A percentile compares a stretch with the other conserved stretches of the same genome.
phyloP scores from a whole-genome alignment of 2,329 filamentous ascomycete species.

The Botryotinia calthae region DNA sequence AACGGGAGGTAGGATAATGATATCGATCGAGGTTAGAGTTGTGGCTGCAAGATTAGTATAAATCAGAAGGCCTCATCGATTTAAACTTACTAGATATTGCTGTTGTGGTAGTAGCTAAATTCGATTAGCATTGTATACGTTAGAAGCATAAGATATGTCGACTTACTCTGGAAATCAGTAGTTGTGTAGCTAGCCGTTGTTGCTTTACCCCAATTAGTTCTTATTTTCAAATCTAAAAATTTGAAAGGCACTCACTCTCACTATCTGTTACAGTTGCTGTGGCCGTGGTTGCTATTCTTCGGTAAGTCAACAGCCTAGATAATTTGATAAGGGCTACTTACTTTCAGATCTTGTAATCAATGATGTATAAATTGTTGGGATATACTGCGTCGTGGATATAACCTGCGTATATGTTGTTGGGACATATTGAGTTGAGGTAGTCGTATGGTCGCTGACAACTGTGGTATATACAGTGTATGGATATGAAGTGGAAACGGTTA shows the following conservation, averaged over 20 bases:
- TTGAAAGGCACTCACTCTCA: not conserved
- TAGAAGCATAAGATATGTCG: not conserved
- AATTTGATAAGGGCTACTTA: not conserved
- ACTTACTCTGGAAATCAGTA: not conserved
- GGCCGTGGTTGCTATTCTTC: not conserved
- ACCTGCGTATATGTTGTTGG: not conserved
- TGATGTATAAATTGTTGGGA: slow-evolving; percentile 9
- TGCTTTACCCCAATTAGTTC: not conserved
- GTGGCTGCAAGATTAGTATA: not conserved
- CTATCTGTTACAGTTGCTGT: slow-evolving; percentile 5
- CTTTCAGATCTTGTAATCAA: slow-evolving; percentile 18
- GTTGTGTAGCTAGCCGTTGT: not conserved
- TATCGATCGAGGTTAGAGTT: not conserved
- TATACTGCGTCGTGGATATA: slow-evolving; percentile 15
- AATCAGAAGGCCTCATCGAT: not conserved
- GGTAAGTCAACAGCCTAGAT: not conserved
- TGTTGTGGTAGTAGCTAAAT: not conserved
- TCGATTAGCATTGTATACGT: not conserved
- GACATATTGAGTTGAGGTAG: not conserved
- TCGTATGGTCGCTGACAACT: slow-evolving; percentile 14
- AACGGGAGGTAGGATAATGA: not conserved
- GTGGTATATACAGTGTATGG: slow-evolving; percentile 11
- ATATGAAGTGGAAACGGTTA: slow-evolving; percentile 9
- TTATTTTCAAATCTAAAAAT: not conserved
- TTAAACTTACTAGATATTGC: not conserved